Percentiles rank a stretch among this genome's conserved stretches.
phyloP scores from a whole-genome alignment of 495 filamentous ascomycete genomes.

The Penicillium paxilli region DNA sequence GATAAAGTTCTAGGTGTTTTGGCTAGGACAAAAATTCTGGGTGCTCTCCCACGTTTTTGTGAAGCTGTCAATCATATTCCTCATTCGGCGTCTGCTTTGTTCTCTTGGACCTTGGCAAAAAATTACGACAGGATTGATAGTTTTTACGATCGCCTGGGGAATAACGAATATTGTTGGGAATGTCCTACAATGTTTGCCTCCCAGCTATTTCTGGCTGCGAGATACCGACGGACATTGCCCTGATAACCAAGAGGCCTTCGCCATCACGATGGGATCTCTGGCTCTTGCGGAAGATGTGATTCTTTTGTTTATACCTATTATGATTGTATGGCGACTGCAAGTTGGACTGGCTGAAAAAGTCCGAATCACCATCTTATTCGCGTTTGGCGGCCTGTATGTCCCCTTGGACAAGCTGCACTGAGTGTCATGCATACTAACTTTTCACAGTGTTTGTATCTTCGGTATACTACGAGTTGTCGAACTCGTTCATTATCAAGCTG shows the following conservation, averaged over 20 bases:
- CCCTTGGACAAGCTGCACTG: not conserved
- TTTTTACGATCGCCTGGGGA: conserved; percentile 14
- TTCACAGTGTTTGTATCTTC: not conserved
- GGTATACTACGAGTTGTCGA: not conserved
- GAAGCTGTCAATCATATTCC: conserved; percentile 10
- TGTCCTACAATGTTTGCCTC: conserved; percentile 46
- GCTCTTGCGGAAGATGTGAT: conserved; percentile 8
- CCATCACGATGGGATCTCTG: conserved; percentile 5
- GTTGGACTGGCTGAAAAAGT: conserved; percentile 2
- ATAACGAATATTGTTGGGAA: conserved; percentile 19
- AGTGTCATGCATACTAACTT: not conserved
- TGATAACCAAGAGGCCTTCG: not conserved
- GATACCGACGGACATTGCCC: conserved; percentile 12
- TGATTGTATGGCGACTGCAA: conserved; percentile 3
- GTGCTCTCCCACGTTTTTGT: conserved; percentile 6
- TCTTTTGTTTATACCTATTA: conserved; percentile 4
- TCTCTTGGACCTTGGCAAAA: conserved; percentile 5
- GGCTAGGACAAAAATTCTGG: conserved; percentile 10
- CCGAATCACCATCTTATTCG: conserved; percentile 5
- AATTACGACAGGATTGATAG: not conserved
- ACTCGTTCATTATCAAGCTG: not conserved
- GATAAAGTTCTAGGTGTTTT: not conserved
- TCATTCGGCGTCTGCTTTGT: conserved; percentile 12
- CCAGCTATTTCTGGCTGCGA: conserved; percentile 44
- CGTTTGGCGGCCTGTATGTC: not conserved